Base-by-base conservation (phyloP, 164 flowering plant genomes). In the Chimonanthus praecox region DNA sequence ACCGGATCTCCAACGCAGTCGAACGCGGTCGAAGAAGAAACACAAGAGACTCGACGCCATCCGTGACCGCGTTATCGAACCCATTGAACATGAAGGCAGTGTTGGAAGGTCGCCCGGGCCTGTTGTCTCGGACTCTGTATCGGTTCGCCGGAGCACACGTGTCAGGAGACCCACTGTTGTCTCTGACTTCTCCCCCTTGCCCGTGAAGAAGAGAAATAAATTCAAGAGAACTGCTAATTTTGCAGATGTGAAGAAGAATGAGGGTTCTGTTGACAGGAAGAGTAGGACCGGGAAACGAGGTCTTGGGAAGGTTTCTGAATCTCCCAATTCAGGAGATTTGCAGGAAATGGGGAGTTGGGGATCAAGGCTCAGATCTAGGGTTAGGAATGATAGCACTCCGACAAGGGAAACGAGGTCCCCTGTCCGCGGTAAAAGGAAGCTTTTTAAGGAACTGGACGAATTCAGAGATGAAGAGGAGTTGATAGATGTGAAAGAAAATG, bases 31-130 rank as follows among this genome's bases (percentile, higher is more conserved):
- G 50, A 81, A 83, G 74, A 91, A 84, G 84, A 92, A 88, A 84
- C 92, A 85, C 75, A 95, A 93, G 81, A 83, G 86, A 71, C 87
- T 92, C 6, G 97, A 92, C 64, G 91, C 92, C 1, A 89, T 92
- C 45, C 84, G 89, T 20, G 99, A 94, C 43, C 91, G 80, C 20
- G 49, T 70, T 13, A 15, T 49, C 18, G 70, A 80, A 21, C 11
- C 68, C 21, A 78, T 69, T 70, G 88, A 72, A 62, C 69, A 50
- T 9, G 77, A 62, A 71, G 33, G 33, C 60, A n/a, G 60, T 54
- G 83, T 69, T 60, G 78, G 58, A 44, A 82, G 46, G 9, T 21
- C 72, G 15, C 33, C 33, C 33, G 75, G 50, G 20, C 58, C 51
- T n/a, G 75, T n/a, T 62, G 84, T 79, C 7, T 48, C 69, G 9